These are phyloP conservation scores for Stachybotrys chartarum DNA, from an alignment of 2,329 filamentous ascomycete genomes.

Conservation along the genomic window DNA sequence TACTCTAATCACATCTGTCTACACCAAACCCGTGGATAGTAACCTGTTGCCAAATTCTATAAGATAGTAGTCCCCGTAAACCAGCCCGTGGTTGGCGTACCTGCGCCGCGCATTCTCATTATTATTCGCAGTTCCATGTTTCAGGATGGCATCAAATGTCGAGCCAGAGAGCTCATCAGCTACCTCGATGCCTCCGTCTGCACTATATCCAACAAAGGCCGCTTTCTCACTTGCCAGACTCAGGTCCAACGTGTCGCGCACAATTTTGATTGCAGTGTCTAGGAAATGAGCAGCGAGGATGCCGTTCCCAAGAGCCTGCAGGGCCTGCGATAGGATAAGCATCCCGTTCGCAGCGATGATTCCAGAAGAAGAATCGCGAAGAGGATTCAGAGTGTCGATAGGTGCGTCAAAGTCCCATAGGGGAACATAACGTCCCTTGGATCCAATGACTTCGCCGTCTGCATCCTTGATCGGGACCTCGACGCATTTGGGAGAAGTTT, in stretches of 20 bases:
- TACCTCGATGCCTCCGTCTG: background rate
- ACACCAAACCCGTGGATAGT: background rate
- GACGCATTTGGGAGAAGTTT: constrained; percentile 13
- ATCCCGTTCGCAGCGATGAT: constrained; percentile 34
- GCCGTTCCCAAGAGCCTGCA: constrained; percentile 10
- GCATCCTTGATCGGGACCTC: constrained; percentile 6
- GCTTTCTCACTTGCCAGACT: constrained; percentile 18
- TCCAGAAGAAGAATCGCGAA: constrained; percentile 29
- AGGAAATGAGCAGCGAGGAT: constrained; percentile 15
- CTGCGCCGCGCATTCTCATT: constrained; percentile 18
- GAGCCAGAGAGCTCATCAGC: too few species aligned
- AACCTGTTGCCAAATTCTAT: constrained; percentile 14
- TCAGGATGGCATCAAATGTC: constrained; percentile 25
- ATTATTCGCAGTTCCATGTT: constrained; percentile 25
- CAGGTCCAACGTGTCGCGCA: constrained; percentile 20
- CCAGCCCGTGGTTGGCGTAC: constrained; percentile 30
- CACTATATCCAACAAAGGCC: background rate
- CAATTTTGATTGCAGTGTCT: constrained; percentile 18
- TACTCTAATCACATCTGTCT: too few species aligned
- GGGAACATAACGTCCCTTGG: constrained; percentile 13
- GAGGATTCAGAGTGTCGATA: constrained; percentile 14
- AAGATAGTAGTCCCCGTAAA: constrained; percentile 43
- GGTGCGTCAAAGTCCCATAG: constrained; percentile 42
- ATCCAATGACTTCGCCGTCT: too few species aligned
- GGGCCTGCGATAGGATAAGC: constrained; percentile 27